These are phyloP conservation scores for Komagataella phaffii DNA, from an alignment of 805 yeast species.

Conservation along the genomic window DNA sequence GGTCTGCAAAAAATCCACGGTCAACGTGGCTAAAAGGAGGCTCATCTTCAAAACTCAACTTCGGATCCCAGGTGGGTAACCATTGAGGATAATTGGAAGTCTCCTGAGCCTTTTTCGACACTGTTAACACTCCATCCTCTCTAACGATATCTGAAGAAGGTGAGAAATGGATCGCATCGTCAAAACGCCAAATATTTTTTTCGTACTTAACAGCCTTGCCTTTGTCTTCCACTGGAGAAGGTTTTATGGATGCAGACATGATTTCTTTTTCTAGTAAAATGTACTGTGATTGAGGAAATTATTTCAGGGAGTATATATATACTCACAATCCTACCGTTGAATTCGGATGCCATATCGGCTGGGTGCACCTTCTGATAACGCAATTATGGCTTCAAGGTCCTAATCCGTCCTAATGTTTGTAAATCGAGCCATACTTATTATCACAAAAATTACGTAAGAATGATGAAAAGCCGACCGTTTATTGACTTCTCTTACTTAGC, in stretches of 20 bases:
- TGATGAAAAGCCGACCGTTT: background rate
- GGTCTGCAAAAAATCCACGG: slow-evolving; percentile 51
- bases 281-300: background rate
- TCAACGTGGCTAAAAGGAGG: slow-evolving; percentile 42
- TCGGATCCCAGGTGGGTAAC: slow-evolving; percentile 20
- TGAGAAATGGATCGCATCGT: background rate
- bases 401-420: background rate
- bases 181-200: background rate
- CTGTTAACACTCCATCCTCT: background rate
- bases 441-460: background rate
- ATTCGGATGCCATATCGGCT: background rate
- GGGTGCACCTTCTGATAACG: background rate
- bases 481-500: background rate
- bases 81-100: slow-evolving; percentile 13
- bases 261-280: background rate
- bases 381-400: background rate
- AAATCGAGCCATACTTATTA: background rate
- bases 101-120: background rate
- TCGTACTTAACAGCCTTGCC: background rate
- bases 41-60: slow-evolving; percentile 1
- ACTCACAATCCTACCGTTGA: background rate
- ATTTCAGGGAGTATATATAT: background rate
- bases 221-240: background rate
- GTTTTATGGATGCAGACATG: background rate
- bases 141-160: background rate